Evolutionary conservation across 116 monocot species (phyloP), one percentile per base, ranked within the genome.

Genomic region (Iris pallida): DNA sequence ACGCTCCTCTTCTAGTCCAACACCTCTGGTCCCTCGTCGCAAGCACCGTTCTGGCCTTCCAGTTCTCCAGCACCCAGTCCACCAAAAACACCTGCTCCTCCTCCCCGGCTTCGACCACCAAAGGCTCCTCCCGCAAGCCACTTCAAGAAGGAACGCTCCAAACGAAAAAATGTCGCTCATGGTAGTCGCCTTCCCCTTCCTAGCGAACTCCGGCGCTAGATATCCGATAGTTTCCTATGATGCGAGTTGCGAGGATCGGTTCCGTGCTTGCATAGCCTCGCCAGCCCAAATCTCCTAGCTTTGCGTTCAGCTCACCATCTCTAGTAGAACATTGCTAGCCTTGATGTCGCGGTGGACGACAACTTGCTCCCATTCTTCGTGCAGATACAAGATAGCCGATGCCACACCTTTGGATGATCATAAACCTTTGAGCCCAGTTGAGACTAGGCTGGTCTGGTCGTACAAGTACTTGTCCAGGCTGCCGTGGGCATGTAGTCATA

Each of bases 351-450:
- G n/a, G 62, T 71, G 71, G 16, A 71, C 59, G 11, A 63, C 62
- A 6, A 75, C 59, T 8, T 77, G 71, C 71, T 77, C 71, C 71
- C 66, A 77, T 53, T 71, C 77, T 47, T 77, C 77, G 49, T 71
- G 71, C 9, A 77, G 63, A 65, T 77, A 77, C 41, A 77, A 65
- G 42, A 77, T 41, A 10, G 71, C 71, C 0, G 65, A 64, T 5
- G 71, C 77, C 7, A 77, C 49, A 10, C 71, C 77, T 17, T 59
- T 59, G 15, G n/a, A 77, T 64, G 16, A 77, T 71, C 47, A 65
- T 48, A 43, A 77, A 59, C 47, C 77, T 53, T 5, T 65, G 65
- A 15, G 8, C 19, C 65, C 65, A 65, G 0, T n/a, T 12, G 4
- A 65, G 65, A 18, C 18, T 9, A 13, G 45, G 20, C 49, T 47